Percentiles rank a stretch among this genome's conserved stretches.
These are phyloP conservation scores for Xylaria sp. DNA, from an alignment of 2,329 filamentous ascomycete species.

Conservation along the genomic window DNA sequence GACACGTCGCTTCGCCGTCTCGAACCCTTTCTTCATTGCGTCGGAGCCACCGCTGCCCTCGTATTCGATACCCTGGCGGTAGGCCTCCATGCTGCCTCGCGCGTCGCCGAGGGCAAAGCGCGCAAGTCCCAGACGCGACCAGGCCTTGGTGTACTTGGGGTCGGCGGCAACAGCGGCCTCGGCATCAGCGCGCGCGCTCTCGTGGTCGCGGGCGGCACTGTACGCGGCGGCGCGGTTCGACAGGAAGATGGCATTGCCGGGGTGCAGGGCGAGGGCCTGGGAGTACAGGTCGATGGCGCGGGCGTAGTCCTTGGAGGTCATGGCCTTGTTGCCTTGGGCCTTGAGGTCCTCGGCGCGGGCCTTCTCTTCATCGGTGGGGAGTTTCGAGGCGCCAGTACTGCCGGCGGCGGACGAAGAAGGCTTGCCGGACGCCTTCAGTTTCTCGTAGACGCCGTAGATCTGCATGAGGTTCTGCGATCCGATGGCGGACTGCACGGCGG, in stretches of 20 bases:
- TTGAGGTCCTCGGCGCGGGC: slow-evolving; percentile 89
- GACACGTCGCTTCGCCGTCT: slow-evolving; percentile 89
- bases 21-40: slow-evolving; percentile 95
- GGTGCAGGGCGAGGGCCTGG: slow-evolving; percentile 81
- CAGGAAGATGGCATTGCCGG: slow-evolving; percentile 93
- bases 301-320: slow-evolving; percentile 92
- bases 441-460: slow-evolving; percentile 97
- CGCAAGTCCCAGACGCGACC: slow-evolving; percentile 91
- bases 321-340: slow-evolving; percentile 89
- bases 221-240: slow-evolving; percentile 97
- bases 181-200: slow-evolving; percentile 84
- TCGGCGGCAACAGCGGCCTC: slow-evolving; percentile 90
- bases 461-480: slow-evolving; percentile 87
- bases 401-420: slow-evolving; percentile 56
- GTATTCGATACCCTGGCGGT: slow-evolving; percentile 89
- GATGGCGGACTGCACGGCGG: slow-evolving; percentile 78
- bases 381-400: slow-evolving; percentile 47
- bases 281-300: slow-evolving; percentile 88
- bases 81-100: slow-evolving; percentile 92
- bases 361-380: slow-evolving; percentile 67
- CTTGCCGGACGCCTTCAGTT: slow-evolving; percentile 72
- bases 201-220: slow-evolving; percentile 84
- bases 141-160: slow-evolving; percentile 95
- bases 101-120: slow-evolving; percentile 92
- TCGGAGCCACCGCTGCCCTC: slow-evolving; percentile 95